A percentile compares a stretch with the other conserved stretches of the same genome.
Conservation (phyloP, 805 yeast genomes). For the Scheffersomyces ergatensis region DNA sequence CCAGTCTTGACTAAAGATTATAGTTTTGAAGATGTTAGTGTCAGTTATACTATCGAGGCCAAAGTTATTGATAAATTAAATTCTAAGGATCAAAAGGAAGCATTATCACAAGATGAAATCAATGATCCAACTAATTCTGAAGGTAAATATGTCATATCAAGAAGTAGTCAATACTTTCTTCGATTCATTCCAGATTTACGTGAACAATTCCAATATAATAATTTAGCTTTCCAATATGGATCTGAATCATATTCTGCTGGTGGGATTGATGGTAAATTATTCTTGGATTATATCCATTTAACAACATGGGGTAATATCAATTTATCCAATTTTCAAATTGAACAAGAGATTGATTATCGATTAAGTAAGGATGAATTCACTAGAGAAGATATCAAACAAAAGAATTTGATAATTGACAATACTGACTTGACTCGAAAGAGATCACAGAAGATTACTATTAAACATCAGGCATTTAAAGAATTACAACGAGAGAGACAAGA, state of each 20-base stretch:
- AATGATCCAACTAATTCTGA: conserved; percentile 29
- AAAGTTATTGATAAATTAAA: conserved; percentile 47
- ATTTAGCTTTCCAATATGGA: conserved; percentile 21
- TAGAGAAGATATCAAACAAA: conserved; percentile 29
- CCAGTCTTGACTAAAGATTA: conserved; percentile 53
- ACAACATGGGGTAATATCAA: conserved; percentile 33
- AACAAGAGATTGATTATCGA: conserved; percentile 33
- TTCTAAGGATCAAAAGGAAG: conserved; percentile 24
- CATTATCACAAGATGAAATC: conserved; percentile 33
- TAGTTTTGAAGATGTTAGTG: conserved; percentile 40
- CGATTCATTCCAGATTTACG: conserved; percentile 38
- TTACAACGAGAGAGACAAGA: conserved; percentile 2
- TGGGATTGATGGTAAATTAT: conserved; percentile 36
- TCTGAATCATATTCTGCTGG: conserved; percentile 24
- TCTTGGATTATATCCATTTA: conserved; percentile 18
- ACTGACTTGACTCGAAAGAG: conserved; percentile 4
- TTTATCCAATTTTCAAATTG: conserved; percentile 26
- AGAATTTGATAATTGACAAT: conserved; percentile 22
- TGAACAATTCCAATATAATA: conserved; percentile 23
- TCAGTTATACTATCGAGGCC: conserved; percentile 54
- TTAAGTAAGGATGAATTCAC: conserved; percentile 23
- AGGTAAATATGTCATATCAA: conserved; percentile 33
- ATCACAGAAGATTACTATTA: conserved; percentile 2
- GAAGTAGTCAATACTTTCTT: conserved; percentile 32
- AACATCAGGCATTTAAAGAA: background rate